A percentile compares a stretch with the other conserved stretches of the same genome.
These are phyloP conservation scores for Peziza echinospora DNA, from an alignment of 495 filamentous ascomycete genomes.

Conservation along the genomic window DNA sequence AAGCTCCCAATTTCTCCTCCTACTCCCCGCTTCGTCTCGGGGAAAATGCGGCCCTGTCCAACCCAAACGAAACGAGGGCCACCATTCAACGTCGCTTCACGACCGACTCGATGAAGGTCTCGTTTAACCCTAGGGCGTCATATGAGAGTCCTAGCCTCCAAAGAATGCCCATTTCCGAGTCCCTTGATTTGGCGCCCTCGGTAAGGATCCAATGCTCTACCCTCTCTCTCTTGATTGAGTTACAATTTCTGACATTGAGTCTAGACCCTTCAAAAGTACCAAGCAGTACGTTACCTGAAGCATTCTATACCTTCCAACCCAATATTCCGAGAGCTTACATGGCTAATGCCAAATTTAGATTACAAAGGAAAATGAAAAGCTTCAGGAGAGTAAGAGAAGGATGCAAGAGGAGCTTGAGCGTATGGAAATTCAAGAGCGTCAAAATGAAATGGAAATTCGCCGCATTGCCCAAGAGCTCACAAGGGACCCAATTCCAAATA, in stretches of 20 bases:
- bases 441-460: conserved; percentile 60
- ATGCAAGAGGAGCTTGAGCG: conserved; percentile 77
- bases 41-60: conserved; percentile 6
- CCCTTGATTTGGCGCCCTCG: conserved; percentile 34
- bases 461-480: conserved; percentile 55
- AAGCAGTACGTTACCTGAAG: conserved; percentile 12
- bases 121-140: conserved; percentile 8
- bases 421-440: conserved; percentile 58
- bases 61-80: conserved; percentile 22
- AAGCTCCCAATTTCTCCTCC: conserved; percentile 17
- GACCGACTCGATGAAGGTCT: conserved; percentile 39
- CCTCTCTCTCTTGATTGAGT: not conserved
- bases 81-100: conserved; percentile 83
- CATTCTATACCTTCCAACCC: conserved; percentile 1
- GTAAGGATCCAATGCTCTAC: no score
- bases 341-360: not conserved
- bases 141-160: conserved; percentile 3
- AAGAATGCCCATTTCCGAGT: conserved; percentile 27
- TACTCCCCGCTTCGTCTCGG: conserved; percentile 19
- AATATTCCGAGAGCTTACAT: no score
- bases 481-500: conserved; percentile 27
- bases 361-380: conserved; percentile 51
- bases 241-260: not conserved
- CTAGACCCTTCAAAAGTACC: conserved; percentile 16
- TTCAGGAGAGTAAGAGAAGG: conserved; percentile 61